A percentile compares a stretch with the other conserved stretches of the same genome.
Evolutionary conservation across 148 eudicot genomes (phyloP).

Genomic region (Rhododendron kiyosumense): DNA sequence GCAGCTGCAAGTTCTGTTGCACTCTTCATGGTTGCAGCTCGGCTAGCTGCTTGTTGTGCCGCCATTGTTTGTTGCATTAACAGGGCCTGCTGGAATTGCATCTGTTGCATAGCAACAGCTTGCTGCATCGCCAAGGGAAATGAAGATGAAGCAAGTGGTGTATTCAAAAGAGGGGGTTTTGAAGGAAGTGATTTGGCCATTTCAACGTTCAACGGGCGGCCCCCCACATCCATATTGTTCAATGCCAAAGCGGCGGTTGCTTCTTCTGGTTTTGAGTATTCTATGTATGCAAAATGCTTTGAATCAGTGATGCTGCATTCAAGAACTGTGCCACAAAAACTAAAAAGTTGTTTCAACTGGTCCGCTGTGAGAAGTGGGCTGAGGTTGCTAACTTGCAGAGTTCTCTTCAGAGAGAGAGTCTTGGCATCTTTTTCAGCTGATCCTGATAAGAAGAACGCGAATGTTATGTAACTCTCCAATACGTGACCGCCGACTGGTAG

Average conservation of each 20-base stretch:
- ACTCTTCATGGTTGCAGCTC: conserved; percentile 87
- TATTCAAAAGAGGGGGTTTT: conserved; percentile 45
- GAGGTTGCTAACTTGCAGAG: conserved; percentile 96
- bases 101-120: conserved; percentile 96
- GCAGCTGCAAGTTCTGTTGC: conserved; percentile 94
- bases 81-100: conserved; percentile 97
- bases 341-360: conserved; percentile 85
- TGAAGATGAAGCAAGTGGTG: conserved; percentile 56
- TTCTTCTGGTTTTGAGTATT: conserved; percentile 83
- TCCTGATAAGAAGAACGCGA: conserved; percentile 25
- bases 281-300: conserved; percentile 89
- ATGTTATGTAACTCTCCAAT: not conserved
- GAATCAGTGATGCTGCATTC: conserved; percentile 87
- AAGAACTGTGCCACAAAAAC: conserved; percentile 77
- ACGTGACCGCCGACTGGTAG: conserved; percentile 3
- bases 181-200: conserved; percentile 96
- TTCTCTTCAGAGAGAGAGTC: conserved; percentile 57
- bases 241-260: conserved; percentile 81
- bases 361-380: conserved; percentile 83
- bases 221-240: conserved; percentile 84
- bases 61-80: conserved; percentile 86
- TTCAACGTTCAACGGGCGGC: conserved; percentile 95
- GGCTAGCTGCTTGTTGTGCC: conserved; percentile 93
- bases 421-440: conserved; percentile 50
- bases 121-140: conserved; percentile 92